Base-by-base conservation (phyloP, 2,329 filamentous ascomycete genomes). In the Neophaeococcomyces aloes region DNA sequence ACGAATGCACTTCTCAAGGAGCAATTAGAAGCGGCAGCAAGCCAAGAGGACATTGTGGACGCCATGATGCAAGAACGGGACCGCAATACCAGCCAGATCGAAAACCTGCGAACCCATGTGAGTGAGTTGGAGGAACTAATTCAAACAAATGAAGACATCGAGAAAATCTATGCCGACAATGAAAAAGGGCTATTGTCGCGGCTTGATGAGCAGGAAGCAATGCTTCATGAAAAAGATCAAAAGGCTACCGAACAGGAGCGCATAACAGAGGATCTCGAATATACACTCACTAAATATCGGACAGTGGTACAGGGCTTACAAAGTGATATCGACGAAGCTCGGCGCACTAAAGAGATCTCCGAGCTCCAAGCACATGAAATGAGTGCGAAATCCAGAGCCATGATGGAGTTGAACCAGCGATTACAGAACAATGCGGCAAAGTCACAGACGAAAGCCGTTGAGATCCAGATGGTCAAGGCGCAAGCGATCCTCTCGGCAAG, bases 371-470 rank as follows among this genome's bases (percentile, higher is more conserved):
- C 89, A 1, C 87, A 88, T 60, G 86, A 96, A 61, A 76, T 96
- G 44, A 88, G 81, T 52, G 84, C 78, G 56, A 83, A 86, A 49
- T 94, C 89, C 34, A 79, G 87, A 50, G 87, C 89, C 42, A 94
- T 98, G 82, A 84, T 94, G 77, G 89, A 98, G 57, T 74, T 98
- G 35, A 96, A 96, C 63, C 77, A 89, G 74, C 93, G 94, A 65
- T 74, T 98, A 33, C 89, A 94, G 58, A 76, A 84, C 44, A 93
- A 87, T 10, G 87, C 87, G 8, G 77, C 86, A 31, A 94, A 94
- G 68, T 83, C 89, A 2, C 89, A 94, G 61, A 81, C 86, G 57
- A 96, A 94, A 68, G 87, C 87, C 0, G 94, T 98, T 49, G 88
- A 95, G 53, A 72, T 95, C 23, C 88, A 96, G 61, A 69, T 96